phyloP scores from a whole-genome alignment of 176 grass and related monocot species.

The Guadua angustifolia region DNA sequence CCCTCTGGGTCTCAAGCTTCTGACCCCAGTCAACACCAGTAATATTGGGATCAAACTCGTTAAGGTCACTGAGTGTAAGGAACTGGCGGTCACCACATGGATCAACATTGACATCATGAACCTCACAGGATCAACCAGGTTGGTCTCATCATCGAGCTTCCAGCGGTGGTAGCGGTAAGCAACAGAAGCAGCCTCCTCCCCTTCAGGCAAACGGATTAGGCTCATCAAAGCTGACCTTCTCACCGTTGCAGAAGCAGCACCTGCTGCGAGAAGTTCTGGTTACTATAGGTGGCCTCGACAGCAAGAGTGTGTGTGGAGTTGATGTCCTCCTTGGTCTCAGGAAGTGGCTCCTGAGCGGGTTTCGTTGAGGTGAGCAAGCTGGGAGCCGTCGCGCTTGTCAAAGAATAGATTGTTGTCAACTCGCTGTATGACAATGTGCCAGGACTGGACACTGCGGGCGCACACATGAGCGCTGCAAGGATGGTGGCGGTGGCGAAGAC shows the following conservation, averaged over 20 bases:
- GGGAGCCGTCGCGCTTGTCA: constrained; percentile 75
- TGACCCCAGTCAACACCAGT: constrained; percentile 74
- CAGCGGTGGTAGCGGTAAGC: constrained; percentile 73
- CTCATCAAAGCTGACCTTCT: constrained; percentile 83
- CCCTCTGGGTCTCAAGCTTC: constrained; percentile 76
- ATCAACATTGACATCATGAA: constrained; percentile 56
- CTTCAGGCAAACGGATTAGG: constrained; percentile 68
- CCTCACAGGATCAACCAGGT: constrained; percentile 68
- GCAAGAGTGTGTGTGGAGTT: constrained; percentile 59
- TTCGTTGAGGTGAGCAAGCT: constrained; percentile 79
- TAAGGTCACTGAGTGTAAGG: constrained; percentile 66
- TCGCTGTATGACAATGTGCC: constrained; percentile 84
- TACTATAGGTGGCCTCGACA: constrained; percentile 77
- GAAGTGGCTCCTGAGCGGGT: constrained; percentile 69
- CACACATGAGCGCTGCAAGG: constrained; percentile 65
- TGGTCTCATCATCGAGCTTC: constrained; percentile 73
- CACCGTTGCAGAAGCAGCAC: constrained; percentile 51
- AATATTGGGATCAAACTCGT: constrained; percentile 82
- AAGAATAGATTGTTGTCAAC: constrained; percentile 85
- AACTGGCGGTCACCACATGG: constrained; percentile 58
- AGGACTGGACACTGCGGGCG: constrained; percentile 65
- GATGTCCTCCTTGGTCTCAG: constrained; percentile 76
- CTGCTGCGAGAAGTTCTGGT: constrained; percentile 87
- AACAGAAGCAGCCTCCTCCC: constrained; percentile 66
- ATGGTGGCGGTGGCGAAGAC: constrained; percentile 71